These are phyloP conservation scores for Trichoderma polysporum DNA, from an alignment of 2,329 filamentous ascomycete genomes.

Conservation along the genomic window DNA sequence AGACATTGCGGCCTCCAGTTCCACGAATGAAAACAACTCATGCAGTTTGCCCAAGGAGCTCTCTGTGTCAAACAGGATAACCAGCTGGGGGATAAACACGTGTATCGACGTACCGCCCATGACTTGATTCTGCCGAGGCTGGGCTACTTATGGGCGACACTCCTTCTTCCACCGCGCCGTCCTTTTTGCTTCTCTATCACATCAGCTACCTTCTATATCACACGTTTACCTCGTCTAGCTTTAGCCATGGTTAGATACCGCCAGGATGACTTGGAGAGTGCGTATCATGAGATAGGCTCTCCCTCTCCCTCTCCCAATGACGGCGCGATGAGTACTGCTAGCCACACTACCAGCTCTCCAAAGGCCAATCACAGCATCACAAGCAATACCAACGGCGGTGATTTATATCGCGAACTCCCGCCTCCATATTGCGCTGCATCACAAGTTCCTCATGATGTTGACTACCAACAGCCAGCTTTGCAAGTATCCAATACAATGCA, in stretches of 20 bases:
- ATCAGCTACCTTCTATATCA: background rate
- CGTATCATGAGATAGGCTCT: background rate
- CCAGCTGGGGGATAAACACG: background rate
- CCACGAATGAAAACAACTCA: background rate
- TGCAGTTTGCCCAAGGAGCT: background rate
- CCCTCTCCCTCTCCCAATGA: background rate
- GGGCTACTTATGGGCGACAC: background rate
- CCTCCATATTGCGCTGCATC: background rate
- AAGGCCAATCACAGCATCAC: background rate
- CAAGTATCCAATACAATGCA: background rate
- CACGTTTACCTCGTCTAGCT: background rate
- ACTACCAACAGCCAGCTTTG: background rate
- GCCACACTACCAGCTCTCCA: background rate
- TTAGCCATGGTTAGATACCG: background rate
- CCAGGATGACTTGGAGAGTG: background rate
- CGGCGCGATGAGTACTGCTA: background rate
- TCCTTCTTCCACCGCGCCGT: background rate
- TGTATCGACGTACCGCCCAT: background rate
- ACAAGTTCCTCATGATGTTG: background rate
- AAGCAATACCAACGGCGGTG: background rate
- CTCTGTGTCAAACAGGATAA: background rate
- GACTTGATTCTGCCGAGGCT: background rate
- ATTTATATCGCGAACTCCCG: background rate
- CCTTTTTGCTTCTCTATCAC: background rate
- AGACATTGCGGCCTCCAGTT: constrained; percentile 5